Conservation (phyloP, 176 grass and related monocot species). For the Thalia dealbata region DNA sequence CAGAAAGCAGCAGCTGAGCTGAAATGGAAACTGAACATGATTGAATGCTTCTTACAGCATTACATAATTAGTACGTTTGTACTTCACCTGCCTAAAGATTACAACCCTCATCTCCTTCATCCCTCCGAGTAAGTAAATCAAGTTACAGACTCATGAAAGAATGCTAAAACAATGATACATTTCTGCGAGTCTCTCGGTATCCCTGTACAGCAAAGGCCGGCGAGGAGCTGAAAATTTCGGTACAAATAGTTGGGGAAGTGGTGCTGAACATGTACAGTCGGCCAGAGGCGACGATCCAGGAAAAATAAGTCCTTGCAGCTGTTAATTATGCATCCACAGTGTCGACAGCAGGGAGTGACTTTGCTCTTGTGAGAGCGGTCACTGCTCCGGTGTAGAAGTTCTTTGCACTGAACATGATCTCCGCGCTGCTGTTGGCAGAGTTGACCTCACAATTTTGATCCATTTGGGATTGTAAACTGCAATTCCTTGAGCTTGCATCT, state of each 20-base stretch:
- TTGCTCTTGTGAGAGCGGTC: not conserved
- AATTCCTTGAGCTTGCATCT: not conserved
- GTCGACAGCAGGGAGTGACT: not conserved
- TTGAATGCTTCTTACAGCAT: conserved; percentile 1
- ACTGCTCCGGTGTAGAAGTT: not conserved
- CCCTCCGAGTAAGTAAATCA: not conserved
- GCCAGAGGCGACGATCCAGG: no score
- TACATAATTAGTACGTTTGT: not conserved
- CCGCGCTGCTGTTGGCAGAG: not conserved
- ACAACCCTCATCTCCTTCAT: not conserved
- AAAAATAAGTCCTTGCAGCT: not conserved
- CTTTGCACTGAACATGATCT: not conserved
- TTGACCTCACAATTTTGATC: conserved; percentile 1
- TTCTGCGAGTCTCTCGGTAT: not conserved
- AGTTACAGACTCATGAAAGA: not conserved
- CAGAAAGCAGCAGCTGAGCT: not conserved
- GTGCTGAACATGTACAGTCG: not conserved
- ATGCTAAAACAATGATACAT: not conserved
- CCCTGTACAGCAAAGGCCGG: conserved; percentile 1
- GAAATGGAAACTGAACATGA: not conserved
- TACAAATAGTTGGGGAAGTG: not conserved
- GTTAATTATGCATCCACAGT: not conserved
- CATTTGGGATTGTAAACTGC: conserved; percentile 5
- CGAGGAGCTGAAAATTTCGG: not conserved
- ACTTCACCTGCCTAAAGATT: not conserved